Evolutionary conservation across 495 filamentous ascomycete species (phyloP), one percentile per base, ranked within the genome.

Genomic region (Margaritispora aquatica): DNA sequence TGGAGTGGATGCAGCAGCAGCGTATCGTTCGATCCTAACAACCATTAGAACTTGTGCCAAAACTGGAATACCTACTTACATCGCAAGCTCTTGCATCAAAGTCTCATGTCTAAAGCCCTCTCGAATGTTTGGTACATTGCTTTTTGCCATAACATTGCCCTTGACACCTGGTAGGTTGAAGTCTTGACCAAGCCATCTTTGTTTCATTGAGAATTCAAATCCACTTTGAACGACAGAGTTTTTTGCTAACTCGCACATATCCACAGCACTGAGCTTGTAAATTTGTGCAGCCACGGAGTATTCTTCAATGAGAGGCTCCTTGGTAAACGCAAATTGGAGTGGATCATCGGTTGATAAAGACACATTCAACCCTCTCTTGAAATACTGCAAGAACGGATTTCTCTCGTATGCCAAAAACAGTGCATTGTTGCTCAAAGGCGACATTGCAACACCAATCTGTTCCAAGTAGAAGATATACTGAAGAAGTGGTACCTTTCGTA

Each of bases 391-490:
- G 72, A 95, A 97, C 0, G 94, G 94, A 67, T 98, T 98, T 57
- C 96, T 85, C 70, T 98, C 94, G 69, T 98, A 98, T 20, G 94
- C 92, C 38, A 98, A 77, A 74, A 98, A 98, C 26, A 98, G 73
- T 0, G 94, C 94, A 66, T 98, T 98, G 77, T 98, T 98, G 69
- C 90, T 96, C 27, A 98, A 83, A 24, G 94, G 94, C 10, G 94
- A 97, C 94, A 98, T 98, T 56, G 94, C 94, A 67, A 98, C 94
- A 56, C 94, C 94, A 61, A 98, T 97, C 68, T 96, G 92, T 66
- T 98, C 92, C 22, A 98, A 83, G 64, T 98, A 98, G 74, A 96
- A 98, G 52, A 97, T 86, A 72, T 98, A 98, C 68, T 98, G 94
- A 59, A 98, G 71, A 50, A 98, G 71, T 3, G 94, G 95, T 9